These are phyloP conservation scores for Berberis vulgaris DNA, from an alignment of 164 flowering plant species.

Conservation along the genomic window DNA sequence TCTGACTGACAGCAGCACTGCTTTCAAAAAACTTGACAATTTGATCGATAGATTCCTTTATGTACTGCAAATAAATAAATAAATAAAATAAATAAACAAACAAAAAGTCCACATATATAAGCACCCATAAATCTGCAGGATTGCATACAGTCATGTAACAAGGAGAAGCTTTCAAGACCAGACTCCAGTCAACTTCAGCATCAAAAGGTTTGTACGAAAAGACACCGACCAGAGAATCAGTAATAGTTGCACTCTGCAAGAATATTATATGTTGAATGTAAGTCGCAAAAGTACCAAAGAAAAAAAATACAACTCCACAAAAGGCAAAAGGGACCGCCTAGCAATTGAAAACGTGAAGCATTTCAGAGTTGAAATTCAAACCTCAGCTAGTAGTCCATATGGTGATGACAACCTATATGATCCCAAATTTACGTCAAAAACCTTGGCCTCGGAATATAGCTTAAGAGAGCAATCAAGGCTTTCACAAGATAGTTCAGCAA, in stretches of 20 bases:
- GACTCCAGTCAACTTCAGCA: constrained; percentile 86
- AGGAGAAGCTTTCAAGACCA: constrained; percentile 92
- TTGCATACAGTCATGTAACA: constrained; percentile 86
- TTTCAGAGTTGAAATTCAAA: constrained; percentile 15
- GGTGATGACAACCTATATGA: constrained; percentile 85
- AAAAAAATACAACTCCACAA: too few species aligned
- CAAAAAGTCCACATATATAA: neutral
- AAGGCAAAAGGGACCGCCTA: too few species aligned
- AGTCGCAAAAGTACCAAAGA: too few species aligned
- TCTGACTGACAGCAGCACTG: constrained; percentile 71
- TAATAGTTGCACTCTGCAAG: constrained; percentile 73
- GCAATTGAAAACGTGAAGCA: too few species aligned
- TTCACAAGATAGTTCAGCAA: constrained; percentile 94
- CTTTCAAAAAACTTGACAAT: constrained; percentile 71
- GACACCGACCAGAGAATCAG: constrained; percentile 71
- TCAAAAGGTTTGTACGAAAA: constrained; percentile 88
- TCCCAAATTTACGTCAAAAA: constrained; percentile 74
- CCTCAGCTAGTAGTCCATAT: constrained; percentile 88
- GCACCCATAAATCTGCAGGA: constrained; percentile 4
- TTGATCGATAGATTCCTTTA: constrained; percentile 77
- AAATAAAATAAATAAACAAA: constrained; percentile 3
- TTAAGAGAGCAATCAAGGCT: constrained; percentile 59
- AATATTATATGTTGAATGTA: neutral
- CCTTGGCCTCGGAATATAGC: constrained; percentile 76
- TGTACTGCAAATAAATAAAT: constrained; percentile 48